Percentiles rank a stretch among this genome's conserved stretches.
These are phyloP conservation scores for Coemansia sp. DNA, from an alignment of 192 early-diverging fungal genomes.

Conservation along the genomic window DNA sequence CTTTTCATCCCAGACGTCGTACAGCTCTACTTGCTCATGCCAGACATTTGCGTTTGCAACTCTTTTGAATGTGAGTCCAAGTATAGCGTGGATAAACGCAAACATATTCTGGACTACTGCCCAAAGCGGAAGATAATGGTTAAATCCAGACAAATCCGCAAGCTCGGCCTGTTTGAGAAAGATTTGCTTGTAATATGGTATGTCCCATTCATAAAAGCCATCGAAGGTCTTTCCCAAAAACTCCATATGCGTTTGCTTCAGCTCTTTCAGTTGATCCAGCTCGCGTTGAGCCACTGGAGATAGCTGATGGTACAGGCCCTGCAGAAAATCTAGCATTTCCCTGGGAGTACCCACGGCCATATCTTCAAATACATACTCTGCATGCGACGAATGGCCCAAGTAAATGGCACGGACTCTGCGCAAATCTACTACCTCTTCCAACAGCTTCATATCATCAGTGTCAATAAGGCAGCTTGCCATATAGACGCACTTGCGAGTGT, in stretches of 20 bases:
- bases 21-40: slow-evolving; percentile 69
- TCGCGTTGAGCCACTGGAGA: slow-evolving; percentile 54
- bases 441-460: slow-evolving; percentile 52
- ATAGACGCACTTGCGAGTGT: slow-evolving; percentile 44
- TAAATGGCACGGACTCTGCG: slow-evolving; percentile 52
- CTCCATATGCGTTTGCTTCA: slow-evolving; percentile 55
- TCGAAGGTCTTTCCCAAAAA: slow-evolving; percentile 43
- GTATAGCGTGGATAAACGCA: slow-evolving; percentile 61
- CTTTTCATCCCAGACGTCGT: slow-evolving; percentile 63
- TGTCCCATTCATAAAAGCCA: slow-evolving; percentile 63
- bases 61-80: slow-evolving; percentile 61
- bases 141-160: slow-evolving; percentile 65
- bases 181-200: slow-evolving; percentile 62
- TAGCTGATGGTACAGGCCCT: slow-evolving; percentile 54
- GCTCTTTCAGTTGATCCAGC: slow-evolving; percentile 51
- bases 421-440: slow-evolving; percentile 53
- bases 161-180: slow-evolving; percentile 59
- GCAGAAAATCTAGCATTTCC: slow-evolving; percentile 58
- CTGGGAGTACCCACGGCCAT: slow-evolving; percentile 71
- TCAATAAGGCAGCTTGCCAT: slow-evolving; percentile 24
- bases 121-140: slow-evolving; percentile 65
- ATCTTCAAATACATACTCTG: slow-evolving; percentile 59
- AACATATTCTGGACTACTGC: slow-evolving; percentile 59
- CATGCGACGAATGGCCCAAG: slow-evolving; percentile 65
- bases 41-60: slow-evolving; percentile 57